These are phyloP conservation scores for Mycena vulgaris DNA, from an alignment of 768 basidiomycete species.

Conservation along the genomic window DNA sequence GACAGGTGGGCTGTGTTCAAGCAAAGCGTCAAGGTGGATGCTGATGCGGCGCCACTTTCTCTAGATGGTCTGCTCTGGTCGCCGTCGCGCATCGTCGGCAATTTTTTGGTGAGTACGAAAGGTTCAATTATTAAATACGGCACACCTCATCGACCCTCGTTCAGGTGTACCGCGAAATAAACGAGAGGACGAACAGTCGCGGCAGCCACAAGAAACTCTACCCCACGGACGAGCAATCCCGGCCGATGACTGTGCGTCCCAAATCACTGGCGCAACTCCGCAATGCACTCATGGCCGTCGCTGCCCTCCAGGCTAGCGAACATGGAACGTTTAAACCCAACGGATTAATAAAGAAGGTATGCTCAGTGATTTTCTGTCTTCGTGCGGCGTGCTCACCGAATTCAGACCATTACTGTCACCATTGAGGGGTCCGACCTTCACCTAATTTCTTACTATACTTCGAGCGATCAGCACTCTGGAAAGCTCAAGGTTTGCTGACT, in stretches of 20 bases:
- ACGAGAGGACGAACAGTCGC: constrained; percentile 74
- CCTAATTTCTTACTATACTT: constrained; percentile 87
- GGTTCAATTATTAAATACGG: background rate
- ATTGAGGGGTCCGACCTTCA: constrained; percentile 87
- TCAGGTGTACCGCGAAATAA: constrained; percentile 88
- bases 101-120: constrained; percentile 76
- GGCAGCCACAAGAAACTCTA: constrained; percentile 65
- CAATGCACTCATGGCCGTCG: constrained; percentile 45
- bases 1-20: constrained; percentile 67
- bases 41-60: constrained; percentile 37
- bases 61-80: constrained; percentile 82
- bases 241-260: constrained; percentile 54
- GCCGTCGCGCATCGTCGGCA: constrained; percentile 87
- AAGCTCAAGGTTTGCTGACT: constrained; percentile 64
- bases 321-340: constrained; percentile 76
- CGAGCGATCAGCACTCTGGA: constrained; percentile 82
- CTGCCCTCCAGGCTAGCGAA: constrained; percentile 54
- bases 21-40: background rate
- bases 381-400: constrained; percentile 14
- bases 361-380: constrained; percentile 2
- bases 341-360: constrained; percentile 88
- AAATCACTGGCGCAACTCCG: constrained; percentile 56
- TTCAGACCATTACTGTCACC: constrained; percentile 87
- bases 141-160: constrained; percentile 11
- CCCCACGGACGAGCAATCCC: constrained; percentile 64